Evolutionary conservation across 176 grass and related monocot species (phyloP), one percentile per base, ranked within the genome.

Genomic region (Stipa capillata): DNA sequence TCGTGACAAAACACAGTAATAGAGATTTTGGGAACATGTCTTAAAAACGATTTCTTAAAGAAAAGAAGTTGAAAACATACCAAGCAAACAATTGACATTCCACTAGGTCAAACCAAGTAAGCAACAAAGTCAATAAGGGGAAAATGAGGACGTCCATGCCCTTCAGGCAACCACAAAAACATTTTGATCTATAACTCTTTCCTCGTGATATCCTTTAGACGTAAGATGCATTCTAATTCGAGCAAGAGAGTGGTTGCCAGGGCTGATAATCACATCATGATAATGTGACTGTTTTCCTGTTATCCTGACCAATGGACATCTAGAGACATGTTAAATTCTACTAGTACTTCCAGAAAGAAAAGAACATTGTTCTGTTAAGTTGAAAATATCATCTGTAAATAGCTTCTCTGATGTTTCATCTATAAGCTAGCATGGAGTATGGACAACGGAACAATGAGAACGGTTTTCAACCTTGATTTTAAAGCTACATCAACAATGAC

Each of bases 11-110:
- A 21, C 18, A 17, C 33, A 7, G 33, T 1, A 52, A 24, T 60
- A 2, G 6, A 53, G 3, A 32, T 21, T 47, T 57, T 24, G 34
- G 24, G 16, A 48, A 59, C 23, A 18, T 58, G 35, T 41, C 37
- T 16, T 2, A 1, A 7, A 0, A 1, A 35, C 0, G 0, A 15
- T 3, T 36, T 2, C 0, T 8, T 15, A 14, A 8, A 73, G 3
- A 39, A 36, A 7, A 58, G 13, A 45, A n/a, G 5, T 32, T 35
- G 11, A 41, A 65, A 42, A 29, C 1, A 57, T 5, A 41, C 68
- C 3, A 11, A 36, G 63, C 2, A 44, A 64, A 40, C 0, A 68
- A 28, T 0, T 14, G 25, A n/a, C 13, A 2, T 34, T 24, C 0
- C 15, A 23, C 17, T 6, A 64, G 14, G 27, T 36, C 1, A 62